Evolutionary conservation across 2,329 filamentous ascomycete genomes (phyloP), one percentile per base, ranked within the genome.

Genomic region (Cladophialophora exuberans): DNA sequence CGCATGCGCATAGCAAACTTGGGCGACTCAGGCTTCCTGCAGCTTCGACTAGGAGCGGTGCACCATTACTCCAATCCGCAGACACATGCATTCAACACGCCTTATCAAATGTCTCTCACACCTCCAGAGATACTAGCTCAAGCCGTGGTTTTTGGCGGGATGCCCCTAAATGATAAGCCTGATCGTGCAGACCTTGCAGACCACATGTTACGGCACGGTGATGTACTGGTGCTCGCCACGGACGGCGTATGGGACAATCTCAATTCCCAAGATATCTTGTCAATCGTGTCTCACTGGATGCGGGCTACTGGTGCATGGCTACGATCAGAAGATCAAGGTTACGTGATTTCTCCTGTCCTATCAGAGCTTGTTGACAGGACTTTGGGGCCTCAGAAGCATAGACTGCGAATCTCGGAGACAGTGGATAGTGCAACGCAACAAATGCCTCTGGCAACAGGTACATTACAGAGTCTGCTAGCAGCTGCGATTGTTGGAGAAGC

Each of bases 201-300:
- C 56, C 86, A 95, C 70, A 73, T 78, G 36, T 81, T 97, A 52
- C 86, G 88, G 61, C 91, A 97, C 70, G 94, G 94, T 17, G 94
- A 99, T 69, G 87, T 99, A 1, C 77, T 97, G n/a, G 75, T 99
- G 15, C 88, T 99, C 63, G 94, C 91, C 1, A 96, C 91, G 0
- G 94, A 99, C 71, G 94, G 94, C 3, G 88, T 97, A 3, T 94
- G 94, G 82, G 94, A 99, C 71, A 99, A 99, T 65, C 79, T 99
- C 26, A 94, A 90, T 67, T 88, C 91, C 66, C 89, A 96, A 67
- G 91, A 99, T 63, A 87, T 95, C 25, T 80, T 99, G 10, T 83
- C 85, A 56, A 84, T 95, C 48, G 85, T 93, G 22, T 93, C 87
- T 62, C 79, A 81, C 44, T 79, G 85, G 23, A 96, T 99, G 90